Evolutionary conservation across 2,329 filamentous ascomycete species (phyloP), one percentile per base, ranked within the genome.

Genomic region (Tolypocladium guangdongense): DNA sequence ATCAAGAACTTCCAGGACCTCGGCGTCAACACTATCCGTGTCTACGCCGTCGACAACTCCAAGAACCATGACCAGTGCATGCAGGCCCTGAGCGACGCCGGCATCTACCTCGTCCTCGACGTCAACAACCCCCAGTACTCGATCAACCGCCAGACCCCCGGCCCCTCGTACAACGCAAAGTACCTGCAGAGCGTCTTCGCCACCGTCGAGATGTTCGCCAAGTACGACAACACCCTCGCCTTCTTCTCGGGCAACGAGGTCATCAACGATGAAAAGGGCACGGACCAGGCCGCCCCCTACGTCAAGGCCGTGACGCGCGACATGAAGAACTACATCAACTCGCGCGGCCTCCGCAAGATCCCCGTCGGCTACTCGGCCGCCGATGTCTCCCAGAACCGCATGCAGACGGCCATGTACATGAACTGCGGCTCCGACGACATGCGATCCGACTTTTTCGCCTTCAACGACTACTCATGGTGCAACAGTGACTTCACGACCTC

Each of bases 31-130:
- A 90, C 90, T 30, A 78, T 96, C 66, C 90, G 91, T 70, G 87
- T 96, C 57, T 96, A 96, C 79, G 90, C 87, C 18, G 84, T 95
- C 60, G 91, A 96, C 77, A 96, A 96, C 79, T 84, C 84, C 50
- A 74, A 77, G 62, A 73, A 86, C 69, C 91, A 96, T 73, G 84
- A 91, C 63, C 79, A 83, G 57, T 96, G 91, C 77, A 96, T 96
- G 91, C 75, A 78, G 56, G 77, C 80, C 47, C 78, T 96, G 56
- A 84, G 83, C 51, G 87, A 87, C 63, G 90, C 89, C 58, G 88
- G 88, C 63, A 96, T 96, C 76, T 96, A 96, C 77, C 81, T 95
- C 52, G 88, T 95, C 38, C 78, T 95, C 51, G 90, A 96, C 64
- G 87, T 93, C 76, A 95, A 95, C 82, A 92, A 76, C 80, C 88